Percentiles rank a stretch among this genome's conserved stretches.
Evolutionary conservation across 768 basidiomycete species (phyloP).

Genomic region (Podaxis carcinomalis): DNA sequence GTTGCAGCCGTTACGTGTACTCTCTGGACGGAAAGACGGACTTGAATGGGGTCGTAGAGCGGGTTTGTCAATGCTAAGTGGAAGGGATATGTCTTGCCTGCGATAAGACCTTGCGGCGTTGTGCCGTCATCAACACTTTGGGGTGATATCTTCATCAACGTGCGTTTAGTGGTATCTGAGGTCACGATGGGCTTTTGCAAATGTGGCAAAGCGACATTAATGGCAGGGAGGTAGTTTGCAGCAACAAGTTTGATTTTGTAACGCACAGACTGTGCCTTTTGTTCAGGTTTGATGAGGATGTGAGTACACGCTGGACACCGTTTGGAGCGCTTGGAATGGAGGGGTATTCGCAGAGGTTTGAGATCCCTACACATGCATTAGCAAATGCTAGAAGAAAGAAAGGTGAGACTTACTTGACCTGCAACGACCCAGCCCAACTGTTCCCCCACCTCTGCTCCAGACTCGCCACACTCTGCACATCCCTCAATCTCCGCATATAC

Average conservation of each 20-base stretch:
- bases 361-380: conserved; percentile 54
- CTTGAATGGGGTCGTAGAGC: conserved; percentile 91
- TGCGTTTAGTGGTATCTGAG: conserved; percentile 36
- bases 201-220: conserved; percentile 68
- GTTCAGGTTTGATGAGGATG: conserved; percentile 97
- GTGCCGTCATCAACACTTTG: conserved; percentile 36
- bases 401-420: conserved; percentile 48
- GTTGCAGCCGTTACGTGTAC: conserved; percentile 41
- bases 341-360: conserved; percentile 83
- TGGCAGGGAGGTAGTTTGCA: conserved; percentile 87
- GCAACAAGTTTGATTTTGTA: conserved; percentile 99
- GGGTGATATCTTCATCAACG: conserved; percentile 34
- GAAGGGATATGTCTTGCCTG: conserved; percentile 82
- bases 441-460: conserved; percentile 78
- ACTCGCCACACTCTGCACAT: conserved; percentile 56
- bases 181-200: conserved; percentile 33
- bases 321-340: conserved; percentile 93
- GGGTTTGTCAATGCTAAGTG: conserved; percentile 93
- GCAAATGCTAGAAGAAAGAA: background rate
- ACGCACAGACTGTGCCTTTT: conserved; percentile 89
- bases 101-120: conserved; percentile 45
- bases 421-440: conserved; percentile 71
- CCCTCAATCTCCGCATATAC: conserved; percentile 60
- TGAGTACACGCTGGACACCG: conserved; percentile 93
- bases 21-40: conserved; percentile 78